Evolutionary conservation across 2,329 filamentous ascomycete genomes (phyloP).

Genomic region (Cordyceps militaris): DNA sequence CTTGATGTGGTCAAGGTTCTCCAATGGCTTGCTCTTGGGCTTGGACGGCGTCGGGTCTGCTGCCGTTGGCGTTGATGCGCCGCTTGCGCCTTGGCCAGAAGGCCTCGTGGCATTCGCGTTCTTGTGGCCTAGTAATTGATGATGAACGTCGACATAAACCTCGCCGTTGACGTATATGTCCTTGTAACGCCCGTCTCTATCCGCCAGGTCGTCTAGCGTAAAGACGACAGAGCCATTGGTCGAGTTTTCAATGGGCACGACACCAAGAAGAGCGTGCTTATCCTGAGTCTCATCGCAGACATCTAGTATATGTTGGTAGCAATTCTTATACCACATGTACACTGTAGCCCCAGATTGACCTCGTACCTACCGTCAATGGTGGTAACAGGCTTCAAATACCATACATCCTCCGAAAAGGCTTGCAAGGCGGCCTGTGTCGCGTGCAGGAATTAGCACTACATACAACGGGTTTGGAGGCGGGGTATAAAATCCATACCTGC

Average conservation of each 20-base stretch:
- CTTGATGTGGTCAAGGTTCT: constrained; percentile 54
- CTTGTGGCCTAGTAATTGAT: constrained; percentile 66
- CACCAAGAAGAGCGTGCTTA: constrained; percentile 58
- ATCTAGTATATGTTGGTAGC: constrained; percentile 39
- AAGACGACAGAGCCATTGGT: constrained; percentile 89
- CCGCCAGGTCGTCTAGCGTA: constrained; percentile 82
- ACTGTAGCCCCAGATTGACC: constrained; percentile 12
- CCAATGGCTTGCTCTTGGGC: constrained; percentile 41
- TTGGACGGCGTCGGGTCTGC: constrained; percentile 36
- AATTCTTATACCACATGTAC: neutral
- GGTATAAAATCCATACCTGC: neutral
- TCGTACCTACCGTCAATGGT: constrained; percentile 42
- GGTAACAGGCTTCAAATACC: constrained; percentile 41
- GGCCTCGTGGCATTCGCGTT: constrained; percentile 8
- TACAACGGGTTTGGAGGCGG: too few species aligned
- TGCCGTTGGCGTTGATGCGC: constrained; percentile 43
- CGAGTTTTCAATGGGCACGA: constrained; percentile 93
- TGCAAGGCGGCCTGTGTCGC: constrained; percentile 36
- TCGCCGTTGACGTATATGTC: constrained; percentile 75
- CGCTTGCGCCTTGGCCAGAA: constrained; percentile 24
- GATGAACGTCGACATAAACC: constrained; percentile 79
- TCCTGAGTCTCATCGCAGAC: constrained; percentile 74
- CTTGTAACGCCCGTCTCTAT: constrained; percentile 55
- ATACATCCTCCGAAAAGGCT: constrained; percentile 41
- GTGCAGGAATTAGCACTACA: neutral